Conservation (phyloP, 345 rosid species). For the Populus pruinosa region DNA sequence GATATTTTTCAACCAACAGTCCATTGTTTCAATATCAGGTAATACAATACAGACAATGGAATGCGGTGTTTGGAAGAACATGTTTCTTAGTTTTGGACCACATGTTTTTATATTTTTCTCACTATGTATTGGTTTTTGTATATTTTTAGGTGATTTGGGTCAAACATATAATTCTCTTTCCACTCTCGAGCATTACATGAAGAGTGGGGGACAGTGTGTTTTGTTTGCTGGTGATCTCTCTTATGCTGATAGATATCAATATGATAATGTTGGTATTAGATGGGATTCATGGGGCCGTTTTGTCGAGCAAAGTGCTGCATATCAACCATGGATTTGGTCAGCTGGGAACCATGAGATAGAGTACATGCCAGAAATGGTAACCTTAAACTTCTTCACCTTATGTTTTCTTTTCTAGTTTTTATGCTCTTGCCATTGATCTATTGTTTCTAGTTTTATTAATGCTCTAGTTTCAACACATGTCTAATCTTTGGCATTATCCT, state of each 20-base stretch:
- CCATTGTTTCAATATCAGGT: too few relatives aligned
- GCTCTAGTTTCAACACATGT: neutral
- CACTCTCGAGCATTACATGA: constrained; percentile 40
- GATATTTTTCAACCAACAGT: neutral
- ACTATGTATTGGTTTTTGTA: neutral
- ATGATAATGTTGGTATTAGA: constrained; percentile 30
- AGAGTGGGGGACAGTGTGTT: constrained; percentile 32
- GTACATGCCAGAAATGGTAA: constrained; percentile 30
- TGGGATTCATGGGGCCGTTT: constrained; percentile 57
- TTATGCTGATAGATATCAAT: constrained; percentile 43
- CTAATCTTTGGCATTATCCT: neutral
- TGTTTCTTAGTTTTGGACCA: neutral
- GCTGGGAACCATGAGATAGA: constrained; percentile 52
- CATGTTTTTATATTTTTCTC: neutral
- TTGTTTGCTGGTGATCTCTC: constrained; percentile 50
- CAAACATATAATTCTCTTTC: constrained; percentile 43
- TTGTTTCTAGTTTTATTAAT: neutral
- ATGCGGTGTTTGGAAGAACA: neutral
- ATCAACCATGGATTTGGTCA: constrained; percentile 48
- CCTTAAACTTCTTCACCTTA: neutral
- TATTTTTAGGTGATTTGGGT: constrained; percentile 42
- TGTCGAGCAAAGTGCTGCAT: constrained; percentile 39
- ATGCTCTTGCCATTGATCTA: neutral
- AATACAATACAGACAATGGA: neutral
- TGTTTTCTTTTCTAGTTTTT: neutral